A percentile compares a stretch with the other conserved stretches of the same genome.
Evolutionary conservation across 2,329 filamentous ascomycete genomes (phyloP).

Genomic region (Chaetothyriales sp.): DNA sequence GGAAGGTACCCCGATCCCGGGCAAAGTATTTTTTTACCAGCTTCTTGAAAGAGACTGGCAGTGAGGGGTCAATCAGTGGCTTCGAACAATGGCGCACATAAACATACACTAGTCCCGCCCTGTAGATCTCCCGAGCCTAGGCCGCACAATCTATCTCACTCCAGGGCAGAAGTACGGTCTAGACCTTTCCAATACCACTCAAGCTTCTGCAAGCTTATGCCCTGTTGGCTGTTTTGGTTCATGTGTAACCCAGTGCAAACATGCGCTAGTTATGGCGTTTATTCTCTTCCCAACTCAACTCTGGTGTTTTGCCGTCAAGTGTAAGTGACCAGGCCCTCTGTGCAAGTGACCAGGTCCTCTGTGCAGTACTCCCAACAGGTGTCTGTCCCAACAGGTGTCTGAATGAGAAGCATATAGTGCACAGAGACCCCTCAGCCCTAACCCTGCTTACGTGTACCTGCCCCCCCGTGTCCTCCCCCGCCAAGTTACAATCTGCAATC

Average conservation of each 20-base stretch:
- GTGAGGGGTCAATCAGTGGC: not conserved
- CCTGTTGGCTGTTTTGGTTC: not conserved
- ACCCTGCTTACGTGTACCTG: not conserved
- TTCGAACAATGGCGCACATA: not conserved
- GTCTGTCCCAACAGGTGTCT: not conserved
- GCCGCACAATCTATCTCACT: too few relatives aligned
- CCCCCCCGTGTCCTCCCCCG: not conserved
- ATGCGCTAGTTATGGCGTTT: not conserved
- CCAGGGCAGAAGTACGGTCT: not conserved
- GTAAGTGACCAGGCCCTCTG: not conserved
- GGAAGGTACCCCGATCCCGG: too few relatives aligned
- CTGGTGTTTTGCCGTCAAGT: not conserved
- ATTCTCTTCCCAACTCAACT: not conserved
- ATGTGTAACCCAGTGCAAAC: not conserved
- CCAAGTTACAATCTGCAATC: not conserved
- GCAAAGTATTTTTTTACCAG: too few relatives aligned
- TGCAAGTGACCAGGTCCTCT: not conserved
- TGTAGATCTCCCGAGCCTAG: not conserved
- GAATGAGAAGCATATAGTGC: not conserved
- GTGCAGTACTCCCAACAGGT: not conserved
- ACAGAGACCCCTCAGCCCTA: not conserved
- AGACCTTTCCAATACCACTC: not conserved
- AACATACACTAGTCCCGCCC: not conserved
- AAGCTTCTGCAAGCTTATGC: not conserved
- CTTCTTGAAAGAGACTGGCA: too few relatives aligned